Percentiles rank a stretch among this genome's conserved stretches.
These are phyloP conservation scores for Gaillardinia entomophila DNA, from an alignment of 805 yeast genomes.

Conservation along the genomic window DNA sequence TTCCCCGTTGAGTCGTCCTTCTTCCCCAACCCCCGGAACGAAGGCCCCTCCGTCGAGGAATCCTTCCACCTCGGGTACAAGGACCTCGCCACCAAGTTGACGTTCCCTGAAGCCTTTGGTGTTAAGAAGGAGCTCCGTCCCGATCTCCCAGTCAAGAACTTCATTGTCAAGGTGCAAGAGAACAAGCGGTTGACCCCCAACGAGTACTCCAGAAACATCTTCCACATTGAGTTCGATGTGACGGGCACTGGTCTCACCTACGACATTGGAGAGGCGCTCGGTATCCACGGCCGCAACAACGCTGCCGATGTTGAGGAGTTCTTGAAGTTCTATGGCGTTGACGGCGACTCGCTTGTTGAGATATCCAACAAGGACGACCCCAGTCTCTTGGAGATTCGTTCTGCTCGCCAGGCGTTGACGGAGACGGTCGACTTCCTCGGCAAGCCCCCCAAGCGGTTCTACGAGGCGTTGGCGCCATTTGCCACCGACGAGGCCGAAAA, in stretches of 20 bases:
- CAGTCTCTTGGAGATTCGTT: slow-evolving; percentile 59
- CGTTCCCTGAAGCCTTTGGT: slow-evolving; percentile 76
- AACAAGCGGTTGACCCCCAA: slow-evolving; percentile 87
- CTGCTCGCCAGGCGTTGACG: slow-evolving; percentile 72
- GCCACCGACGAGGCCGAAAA: slow-evolving; percentile 68
- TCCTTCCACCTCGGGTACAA: slow-evolving; percentile 26
- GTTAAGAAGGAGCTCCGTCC: slow-evolving; percentile 68
- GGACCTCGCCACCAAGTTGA: slow-evolving; percentile 62
- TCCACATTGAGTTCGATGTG: slow-evolving; percentile 92
- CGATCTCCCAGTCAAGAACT: slow-evolving; percentile 80
- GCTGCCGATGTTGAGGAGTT: slow-evolving; percentile 60
- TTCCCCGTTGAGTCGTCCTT: slow-evolving; percentile 63
- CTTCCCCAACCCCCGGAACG: slow-evolving; percentile 53
- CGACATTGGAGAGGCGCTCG: slow-evolving; percentile 94
- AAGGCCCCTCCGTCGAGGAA: slow-evolving; percentile 27
- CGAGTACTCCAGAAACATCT: slow-evolving; percentile 89
- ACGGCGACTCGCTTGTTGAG: slow-evolving; percentile 62
- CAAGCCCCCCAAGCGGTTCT: slow-evolving; percentile 92
- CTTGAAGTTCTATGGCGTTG: slow-evolving; percentile 63
- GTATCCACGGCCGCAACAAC: slow-evolving; percentile 87
- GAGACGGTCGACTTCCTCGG: slow-evolving; percentile 88
- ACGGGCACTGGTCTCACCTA: slow-evolving; percentile 87
- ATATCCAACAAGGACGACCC: slow-evolving; percentile 65
- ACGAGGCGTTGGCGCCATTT: slow-evolving; percentile 70
- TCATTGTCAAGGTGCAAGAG: slow-evolving; percentile 82